These are phyloP conservation scores for Stenogyne calaminthoides DNA, from an alignment of 305 asterid genomes.

Conservation along the genomic window DNA sequence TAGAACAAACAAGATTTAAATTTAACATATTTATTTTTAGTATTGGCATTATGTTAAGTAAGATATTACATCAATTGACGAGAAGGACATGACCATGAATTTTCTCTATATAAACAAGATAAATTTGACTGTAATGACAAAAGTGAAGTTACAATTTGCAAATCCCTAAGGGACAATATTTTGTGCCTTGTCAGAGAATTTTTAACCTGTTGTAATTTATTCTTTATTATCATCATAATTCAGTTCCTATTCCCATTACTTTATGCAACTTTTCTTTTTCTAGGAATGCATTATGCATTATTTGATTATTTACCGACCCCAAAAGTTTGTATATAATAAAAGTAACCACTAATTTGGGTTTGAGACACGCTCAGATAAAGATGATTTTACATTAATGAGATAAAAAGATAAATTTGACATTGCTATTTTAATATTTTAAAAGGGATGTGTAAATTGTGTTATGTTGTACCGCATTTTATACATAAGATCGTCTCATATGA, in stretches of 20 bases:
- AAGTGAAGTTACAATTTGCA: slow-evolving; percentile 32
- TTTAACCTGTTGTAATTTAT: slow-evolving; percentile 24
- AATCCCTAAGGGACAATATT: slow-evolving; percentile 31
- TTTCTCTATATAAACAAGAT: background rate
- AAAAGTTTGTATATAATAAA: too few relatives aligned
- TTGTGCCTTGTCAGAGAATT: slow-evolving; percentile 32
- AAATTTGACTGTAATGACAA: slow-evolving; percentile 15
- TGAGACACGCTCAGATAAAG: too few relatives aligned
- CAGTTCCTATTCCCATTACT: slow-evolving; percentile 3
- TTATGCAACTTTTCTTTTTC: background rate
- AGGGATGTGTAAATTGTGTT: too few relatives aligned
- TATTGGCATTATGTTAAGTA: too few relatives aligned
- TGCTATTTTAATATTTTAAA: too few relatives aligned
- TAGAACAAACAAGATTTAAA: too few relatives aligned
- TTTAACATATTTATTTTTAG: too few relatives aligned
- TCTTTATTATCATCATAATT: slow-evolving; percentile 22
- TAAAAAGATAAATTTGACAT: too few relatives aligned
- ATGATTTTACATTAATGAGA: too few relatives aligned
- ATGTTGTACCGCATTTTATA: too few relatives aligned
- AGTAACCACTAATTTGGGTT: too few relatives aligned
- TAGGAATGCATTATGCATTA: slow-evolving; percentile 1
- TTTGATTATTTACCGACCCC: background rate
- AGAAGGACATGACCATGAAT: background rate
- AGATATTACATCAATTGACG: background rate
- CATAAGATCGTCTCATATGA: too few relatives aligned